Evolutionary conservation across 1,284 basidiomycete genomes (phyloP), one percentile per base, ranked within the genome.

Genomic region (Rhodotorula sp.): DNA sequence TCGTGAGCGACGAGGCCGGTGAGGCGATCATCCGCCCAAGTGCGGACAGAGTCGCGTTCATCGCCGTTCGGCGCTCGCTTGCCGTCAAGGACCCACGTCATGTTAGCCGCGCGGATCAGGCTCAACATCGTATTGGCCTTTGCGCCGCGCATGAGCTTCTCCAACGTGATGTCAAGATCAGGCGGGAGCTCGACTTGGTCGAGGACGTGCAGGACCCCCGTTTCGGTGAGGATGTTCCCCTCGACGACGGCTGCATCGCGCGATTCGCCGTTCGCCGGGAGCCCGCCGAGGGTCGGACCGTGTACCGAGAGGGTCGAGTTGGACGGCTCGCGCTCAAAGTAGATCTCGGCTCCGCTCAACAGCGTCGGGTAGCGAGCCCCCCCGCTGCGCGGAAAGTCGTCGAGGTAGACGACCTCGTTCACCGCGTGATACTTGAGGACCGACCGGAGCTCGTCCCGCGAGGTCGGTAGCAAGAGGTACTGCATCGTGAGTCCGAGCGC

Each of bases 121-220:
- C 89, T 91, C 23, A 86, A 84, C 93, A 98, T 97, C 5, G 91
- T 95, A 31, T 77, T 79, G 12, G 81, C 81, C 79, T 92, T 91
- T 14, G 91, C 91, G 1, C 95, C 95, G 76, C 87, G 88, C 76
- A 95, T 85, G 28, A 99, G 85, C 81, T 97, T 97, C n/a, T 87
- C 89, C 38, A 95, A 84, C 7, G 89, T 93, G 66, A 99, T 84
- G 60, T 91, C 84, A 34, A 98, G 87, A 7, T 64, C 59, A n/a
- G 93, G 87, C 21, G 97, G 97, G 59, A 98, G 86, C 76, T 95
- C 85, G 49, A 99, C 87, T 18, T 81, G 80, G 80, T 95, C 92
- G 66, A 98, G 84, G 77, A 93, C 89, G 80, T 99, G 95, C 60
- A 98, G 86, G 28, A 91, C 92, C 19, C 97, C 95, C 3, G 95